Evolutionary conservation across 2,329 filamentous ascomycete genomes (phyloP).

Genomic region (Colletotrichum orchidophilum): DNA sequence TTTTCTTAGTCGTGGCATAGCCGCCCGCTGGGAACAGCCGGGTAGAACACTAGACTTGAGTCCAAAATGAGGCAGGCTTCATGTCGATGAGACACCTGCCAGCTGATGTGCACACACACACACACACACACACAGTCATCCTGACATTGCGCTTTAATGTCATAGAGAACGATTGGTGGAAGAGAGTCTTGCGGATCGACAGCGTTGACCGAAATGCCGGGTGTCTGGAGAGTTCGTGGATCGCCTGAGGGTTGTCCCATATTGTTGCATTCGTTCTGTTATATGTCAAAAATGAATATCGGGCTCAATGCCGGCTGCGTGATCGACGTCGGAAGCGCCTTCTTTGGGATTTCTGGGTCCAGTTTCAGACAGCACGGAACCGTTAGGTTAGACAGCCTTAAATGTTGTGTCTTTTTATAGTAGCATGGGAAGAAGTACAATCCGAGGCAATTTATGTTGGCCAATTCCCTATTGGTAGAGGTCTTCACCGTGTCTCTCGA

Average conservation of each 20-base stretch:
- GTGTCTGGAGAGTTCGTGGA: neutral
- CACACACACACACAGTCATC: too few species aligned
- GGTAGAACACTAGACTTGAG: too few species aligned
- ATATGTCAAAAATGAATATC: slow-evolving; percentile 8
- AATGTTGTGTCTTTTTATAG: neutral
- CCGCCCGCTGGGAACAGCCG: too few species aligned
- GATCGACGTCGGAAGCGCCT: neutral
- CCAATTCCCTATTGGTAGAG: too few species aligned
- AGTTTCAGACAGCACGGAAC: neutral
- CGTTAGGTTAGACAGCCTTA: neutral
- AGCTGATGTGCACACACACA: neutral
- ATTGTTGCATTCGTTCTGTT: neutral
- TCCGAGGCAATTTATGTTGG: too few species aligned
- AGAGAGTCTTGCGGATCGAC: neutral
- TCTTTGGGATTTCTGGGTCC: neutral
- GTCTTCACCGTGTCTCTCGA: too few species aligned
- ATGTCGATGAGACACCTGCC: neutral
- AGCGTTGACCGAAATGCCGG: neutral
- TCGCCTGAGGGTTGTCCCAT: slow-evolving; percentile 3
- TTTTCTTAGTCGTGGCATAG: neutral
- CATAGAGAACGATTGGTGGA: neutral
- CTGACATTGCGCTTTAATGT: neutral
- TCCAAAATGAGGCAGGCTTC: neutral
- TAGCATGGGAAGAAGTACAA: too few species aligned
- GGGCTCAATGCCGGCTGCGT: neutral